Conservation (phyloP, 257 asterid genomes). For the Nicotiana attenuata region DNA sequence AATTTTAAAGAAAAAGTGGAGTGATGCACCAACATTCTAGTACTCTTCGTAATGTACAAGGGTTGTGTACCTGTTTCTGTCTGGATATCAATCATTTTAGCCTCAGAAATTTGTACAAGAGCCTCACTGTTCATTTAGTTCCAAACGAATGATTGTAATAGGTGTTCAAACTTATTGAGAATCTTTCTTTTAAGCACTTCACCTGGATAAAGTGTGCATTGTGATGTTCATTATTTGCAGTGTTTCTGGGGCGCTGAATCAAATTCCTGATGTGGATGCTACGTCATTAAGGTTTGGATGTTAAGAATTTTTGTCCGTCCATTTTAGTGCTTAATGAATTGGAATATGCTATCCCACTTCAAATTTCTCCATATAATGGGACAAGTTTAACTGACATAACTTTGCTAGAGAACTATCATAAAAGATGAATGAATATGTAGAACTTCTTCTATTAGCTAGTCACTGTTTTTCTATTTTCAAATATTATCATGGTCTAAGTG, state of each 20-base stretch:
- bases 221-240: constrained; percentile 19
- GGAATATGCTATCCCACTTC: not conserved
- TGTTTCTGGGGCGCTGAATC: constrained; percentile 46
- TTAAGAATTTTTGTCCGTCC: not conserved
- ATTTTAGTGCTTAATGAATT: not conserved
- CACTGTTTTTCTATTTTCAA: not conserved
- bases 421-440: not conserved
- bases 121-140: not conserved
- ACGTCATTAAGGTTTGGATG: constrained; percentile 46
- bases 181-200: not conserved
- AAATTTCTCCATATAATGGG: not conserved
- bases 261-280: constrained; percentile 37
- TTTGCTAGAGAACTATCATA: not conserved
- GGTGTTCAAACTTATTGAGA: not conserved
- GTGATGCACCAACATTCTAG: not conserved
- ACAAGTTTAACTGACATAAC: not conserved
- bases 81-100: not conserved
- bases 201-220: not conserved
- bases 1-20: not conserved
- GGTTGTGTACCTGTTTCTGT: not conserved
- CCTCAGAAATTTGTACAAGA: not conserved
- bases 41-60: not conserved
- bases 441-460: not conserved
- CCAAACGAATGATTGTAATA: not conserved
- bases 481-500: not conserved